Conservation (phyloP, 1,284 basidiomycete species). For the Puccinia triticina region DNA sequence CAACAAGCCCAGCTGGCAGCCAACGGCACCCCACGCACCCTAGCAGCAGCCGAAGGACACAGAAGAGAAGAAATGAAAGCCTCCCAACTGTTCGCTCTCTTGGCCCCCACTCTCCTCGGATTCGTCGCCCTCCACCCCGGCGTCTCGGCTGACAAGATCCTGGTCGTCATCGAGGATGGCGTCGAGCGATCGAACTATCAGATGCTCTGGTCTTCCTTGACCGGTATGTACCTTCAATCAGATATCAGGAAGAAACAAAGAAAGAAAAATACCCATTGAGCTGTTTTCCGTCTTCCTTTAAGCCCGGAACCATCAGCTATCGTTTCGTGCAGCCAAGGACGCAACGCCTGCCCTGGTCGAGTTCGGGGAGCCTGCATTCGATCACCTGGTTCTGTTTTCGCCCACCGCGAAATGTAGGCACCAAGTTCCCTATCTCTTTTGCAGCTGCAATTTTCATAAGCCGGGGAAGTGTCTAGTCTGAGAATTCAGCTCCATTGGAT, state of each 20-base stretch:
- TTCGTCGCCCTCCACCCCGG: not conserved
- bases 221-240: constrained; percentile 65
- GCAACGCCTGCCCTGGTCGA: constrained; percentile 69
- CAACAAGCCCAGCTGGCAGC: too few species aligned
- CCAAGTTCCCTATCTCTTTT: not conserved
- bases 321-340: constrained; percentile 77
- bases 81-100: not conserved
- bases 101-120: not conserved
- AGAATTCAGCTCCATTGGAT: too few species aligned
- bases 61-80: constrained; percentile 12
- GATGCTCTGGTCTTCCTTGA: constrained; percentile 76
- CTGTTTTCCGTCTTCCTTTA: not conserved
- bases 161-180: constrained; percentile 77
- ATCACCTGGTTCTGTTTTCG: constrained; percentile 80
- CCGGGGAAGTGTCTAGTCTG: too few species aligned
- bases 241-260: too few species aligned
- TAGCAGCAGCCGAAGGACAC: too few species aligned
- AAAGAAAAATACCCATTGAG: constrained; percentile 20
- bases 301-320: constrained; percentile 64
- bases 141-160: constrained; percentile 68
- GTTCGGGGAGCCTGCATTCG: constrained; percentile 74
- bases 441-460: not conserved
- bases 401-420: constrained; percentile 76
- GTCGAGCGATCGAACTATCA: constrained; percentile 72
- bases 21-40: too few species aligned